These are phyloP conservation scores for Larix kaempferi DNA, from an alignment of 75 land plant genomes.

Conservation along the genomic window DNA sequence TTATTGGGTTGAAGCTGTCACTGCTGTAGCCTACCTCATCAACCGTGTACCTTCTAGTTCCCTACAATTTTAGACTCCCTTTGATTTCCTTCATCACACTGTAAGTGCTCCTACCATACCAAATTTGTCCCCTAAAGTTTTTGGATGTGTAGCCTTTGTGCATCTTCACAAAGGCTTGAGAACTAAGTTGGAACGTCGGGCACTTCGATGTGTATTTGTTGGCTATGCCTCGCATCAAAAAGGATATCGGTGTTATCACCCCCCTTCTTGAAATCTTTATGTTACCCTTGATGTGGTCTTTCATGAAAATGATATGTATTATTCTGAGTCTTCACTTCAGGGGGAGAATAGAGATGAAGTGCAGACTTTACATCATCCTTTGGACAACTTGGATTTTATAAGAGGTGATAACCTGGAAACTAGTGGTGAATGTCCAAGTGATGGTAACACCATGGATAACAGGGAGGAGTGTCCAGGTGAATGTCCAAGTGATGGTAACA, in stretches of 20 bases:
- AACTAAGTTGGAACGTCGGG: conserved; percentile 10
- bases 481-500: conserved; percentile 9
- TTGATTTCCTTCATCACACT: background rate
- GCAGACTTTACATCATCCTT: background rate
- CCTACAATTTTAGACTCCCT: conserved; percentile 16
- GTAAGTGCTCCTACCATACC: background rate
- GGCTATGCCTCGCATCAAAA: conserved; percentile 17
- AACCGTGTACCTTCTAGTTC: conserved; percentile 15
- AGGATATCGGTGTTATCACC: background rate
- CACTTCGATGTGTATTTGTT: conserved; percentile 14
- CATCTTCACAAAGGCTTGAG: background rate
- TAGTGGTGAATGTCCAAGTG: no score
- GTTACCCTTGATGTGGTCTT: conserved; percentile 19
- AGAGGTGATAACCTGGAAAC: background rate
- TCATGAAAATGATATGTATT: conserved; percentile 10
- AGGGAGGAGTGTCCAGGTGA: no score
- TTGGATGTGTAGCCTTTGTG: background rate
- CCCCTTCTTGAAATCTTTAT: background rate
- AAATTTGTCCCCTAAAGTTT: background rate
- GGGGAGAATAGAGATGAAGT: conserved; percentile 11
- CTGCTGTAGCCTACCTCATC: conserved; percentile 11
- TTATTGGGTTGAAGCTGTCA: conserved; percentile 20
- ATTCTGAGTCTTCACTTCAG: conserved; percentile 8
- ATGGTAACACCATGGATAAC: no score
- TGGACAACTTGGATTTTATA: background rate